A percentile compares a stretch with the other conserved stretches of the same genome.
These are phyloP conservation scores for Coemansia sp. DNA, from an alignment of 192 early-diverging fungal genomes.

Conservation along the genomic window DNA sequence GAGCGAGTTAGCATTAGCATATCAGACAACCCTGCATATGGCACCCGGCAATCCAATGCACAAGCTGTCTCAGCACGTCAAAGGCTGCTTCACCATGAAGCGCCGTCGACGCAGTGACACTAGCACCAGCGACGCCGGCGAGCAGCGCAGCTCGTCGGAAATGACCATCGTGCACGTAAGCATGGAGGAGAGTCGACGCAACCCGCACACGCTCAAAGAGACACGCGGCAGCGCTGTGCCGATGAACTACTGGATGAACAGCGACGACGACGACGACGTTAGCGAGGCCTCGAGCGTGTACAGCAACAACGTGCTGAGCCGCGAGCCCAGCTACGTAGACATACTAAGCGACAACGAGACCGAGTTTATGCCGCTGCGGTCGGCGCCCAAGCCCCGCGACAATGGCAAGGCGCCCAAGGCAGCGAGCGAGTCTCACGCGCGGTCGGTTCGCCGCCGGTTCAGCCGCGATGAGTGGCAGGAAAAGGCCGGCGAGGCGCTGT, in stretches of 20 bases:
- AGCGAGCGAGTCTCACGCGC: neutral
- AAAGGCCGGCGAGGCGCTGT: slow-evolving; percentile 19
- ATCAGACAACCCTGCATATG: slow-evolving; percentile 4
- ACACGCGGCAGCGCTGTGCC: neutral
- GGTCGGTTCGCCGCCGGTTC: neutral
- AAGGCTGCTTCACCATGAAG: slow-evolving; percentile 23
- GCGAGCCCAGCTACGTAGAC: slow-evolving; percentile 4
- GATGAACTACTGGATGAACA: slow-evolving; percentile 42
- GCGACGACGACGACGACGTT: slow-evolving; percentile 12
- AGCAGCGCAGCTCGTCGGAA: neutral
- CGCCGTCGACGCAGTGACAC: slow-evolving; percentile 21
- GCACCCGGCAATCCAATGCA: slow-evolving; percentile 21
- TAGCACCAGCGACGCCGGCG: neutral
- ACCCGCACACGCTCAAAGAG: neutral
- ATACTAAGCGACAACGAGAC: neutral
- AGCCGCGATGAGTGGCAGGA: slow-evolving; percentile 37
- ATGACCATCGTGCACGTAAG: slow-evolving; percentile 24
- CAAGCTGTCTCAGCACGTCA: slow-evolving; percentile 39
- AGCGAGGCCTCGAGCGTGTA: neutral
- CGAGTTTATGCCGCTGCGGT: slow-evolving; percentile 12
- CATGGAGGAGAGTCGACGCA: slow-evolving; percentile 21
- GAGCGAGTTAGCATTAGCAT: no score
- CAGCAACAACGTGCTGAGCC: slow-evolving; percentile 2
- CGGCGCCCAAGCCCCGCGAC: slow-evolving; percentile 3
- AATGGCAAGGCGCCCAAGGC: neutral